Conservation (phyloP, 2,329 filamentous ascomycete genomes). For the Aspergillus fijiensis region DNA sequence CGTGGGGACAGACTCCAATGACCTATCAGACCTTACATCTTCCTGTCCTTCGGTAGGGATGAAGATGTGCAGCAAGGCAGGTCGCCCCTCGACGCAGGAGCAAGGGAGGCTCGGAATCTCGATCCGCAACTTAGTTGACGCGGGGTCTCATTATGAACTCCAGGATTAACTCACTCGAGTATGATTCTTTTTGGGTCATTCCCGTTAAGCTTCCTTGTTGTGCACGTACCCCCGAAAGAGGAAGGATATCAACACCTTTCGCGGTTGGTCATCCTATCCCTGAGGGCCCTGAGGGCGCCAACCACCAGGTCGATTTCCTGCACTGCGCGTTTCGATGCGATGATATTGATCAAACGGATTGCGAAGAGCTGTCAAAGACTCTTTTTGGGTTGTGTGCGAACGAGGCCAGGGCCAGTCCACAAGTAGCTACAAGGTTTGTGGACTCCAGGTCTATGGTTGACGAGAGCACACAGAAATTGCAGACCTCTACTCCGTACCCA, state of each 20-base stretch:
- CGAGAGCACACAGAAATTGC: too few relatives aligned
- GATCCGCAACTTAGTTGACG: slow-evolving; percentile 18
- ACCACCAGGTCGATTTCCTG: neutral
- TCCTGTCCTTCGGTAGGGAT: slow-evolving; percentile 36
- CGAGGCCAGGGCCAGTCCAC: neutral
- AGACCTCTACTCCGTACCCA: neutral
- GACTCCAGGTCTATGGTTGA: neutral
- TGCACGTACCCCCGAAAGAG: neutral
- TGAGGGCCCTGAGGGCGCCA: neutral
- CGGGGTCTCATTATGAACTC: slow-evolving; percentile 3
- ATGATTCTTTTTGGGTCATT: neutral
- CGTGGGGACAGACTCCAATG: slow-evolving; percentile 34
- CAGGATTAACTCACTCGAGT: neutral
- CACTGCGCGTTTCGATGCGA: neutral
- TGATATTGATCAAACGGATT: neutral
- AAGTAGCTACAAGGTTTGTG: neutral
- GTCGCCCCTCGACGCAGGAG: slow-evolving; percentile 30
- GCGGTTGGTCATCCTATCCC: neutral
- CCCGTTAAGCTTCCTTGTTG: neutral
- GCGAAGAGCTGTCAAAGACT: neutral
- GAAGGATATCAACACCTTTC: neutral
- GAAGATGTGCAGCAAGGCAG: slow-evolving; percentile 28
- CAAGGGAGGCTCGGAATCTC: slow-evolving; percentile 26
- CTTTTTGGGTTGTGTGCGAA: neutral
- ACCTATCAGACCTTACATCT: slow-evolving; percentile 43